These are phyloP conservation scores for Erysimum cheiranthoides DNA, from an alignment of 345 rosid species.

Conservation along the genomic window DNA sequence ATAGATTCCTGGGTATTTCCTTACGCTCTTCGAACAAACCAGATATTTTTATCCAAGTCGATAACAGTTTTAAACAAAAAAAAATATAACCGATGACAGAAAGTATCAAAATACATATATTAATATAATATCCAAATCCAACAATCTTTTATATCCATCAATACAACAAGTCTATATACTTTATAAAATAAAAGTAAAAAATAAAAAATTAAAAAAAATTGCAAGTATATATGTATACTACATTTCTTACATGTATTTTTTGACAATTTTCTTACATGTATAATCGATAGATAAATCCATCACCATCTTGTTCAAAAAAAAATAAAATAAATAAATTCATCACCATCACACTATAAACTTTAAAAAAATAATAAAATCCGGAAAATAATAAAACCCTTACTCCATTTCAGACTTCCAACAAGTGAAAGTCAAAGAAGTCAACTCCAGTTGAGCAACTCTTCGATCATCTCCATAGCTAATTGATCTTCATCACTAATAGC, in stretches of 20 bases:
- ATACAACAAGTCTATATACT: neutral
- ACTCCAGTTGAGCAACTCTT: constrained; percentile 65
- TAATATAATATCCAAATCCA: neutral
- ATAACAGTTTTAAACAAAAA: too few relatives aligned
- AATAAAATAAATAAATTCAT: too few relatives aligned
- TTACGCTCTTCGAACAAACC: too few relatives aligned
- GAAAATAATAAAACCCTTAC: neutral
- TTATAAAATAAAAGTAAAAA: neutral
- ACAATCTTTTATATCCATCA: neutral
- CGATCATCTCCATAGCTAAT: constrained; percentile 76
- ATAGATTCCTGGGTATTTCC: too few relatives aligned
- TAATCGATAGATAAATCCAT: constrained; percentile 2
- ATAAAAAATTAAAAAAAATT: neutral
- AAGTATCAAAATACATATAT: neutral
- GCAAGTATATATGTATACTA: constrained; percentile 20
- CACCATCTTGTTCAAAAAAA: neutral
- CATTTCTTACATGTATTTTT: constrained; percentile 5
- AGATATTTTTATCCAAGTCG: too few relatives aligned
- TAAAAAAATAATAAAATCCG: neutral
- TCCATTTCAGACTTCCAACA: neutral
- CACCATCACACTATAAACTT: neutral
- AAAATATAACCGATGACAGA: too few relatives aligned
- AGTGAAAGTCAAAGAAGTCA: constrained; percentile 32
- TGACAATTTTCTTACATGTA: constrained; percentile 25
- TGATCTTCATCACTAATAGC: constrained; percentile 34